phyloP scores from a whole-genome alignment of 306 rosid species.

The Mimosa pudica region DNA sequence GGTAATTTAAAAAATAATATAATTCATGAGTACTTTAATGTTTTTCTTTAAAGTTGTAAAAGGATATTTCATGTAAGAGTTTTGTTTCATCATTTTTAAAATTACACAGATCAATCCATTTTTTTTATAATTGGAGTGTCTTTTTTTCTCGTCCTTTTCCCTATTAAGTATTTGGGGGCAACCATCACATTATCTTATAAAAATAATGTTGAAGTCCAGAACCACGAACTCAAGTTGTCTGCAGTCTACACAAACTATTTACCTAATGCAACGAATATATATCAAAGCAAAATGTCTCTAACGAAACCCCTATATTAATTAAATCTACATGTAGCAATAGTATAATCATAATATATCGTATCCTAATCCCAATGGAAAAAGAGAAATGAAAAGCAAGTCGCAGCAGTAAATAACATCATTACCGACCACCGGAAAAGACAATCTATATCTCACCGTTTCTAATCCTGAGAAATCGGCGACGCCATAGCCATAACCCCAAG shows the following conservation, averaged over 20 bases:
- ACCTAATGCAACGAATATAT: not conserved
- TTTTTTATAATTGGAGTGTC: too few species aligned
- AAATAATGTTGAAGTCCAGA: not conserved
- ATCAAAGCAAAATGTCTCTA: not conserved
- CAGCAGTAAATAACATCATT: not conserved
- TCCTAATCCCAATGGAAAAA: not conserved
- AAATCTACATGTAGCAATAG: not conserved
- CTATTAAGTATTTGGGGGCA: not conserved
- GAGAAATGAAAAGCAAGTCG: not conserved
- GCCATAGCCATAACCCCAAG: constrained; percentile 13
- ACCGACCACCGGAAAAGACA: not conserved
- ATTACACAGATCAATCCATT: too few species aligned
- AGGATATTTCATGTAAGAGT: too few species aligned
- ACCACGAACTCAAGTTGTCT: not conserved
- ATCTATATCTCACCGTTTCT: not conserved
- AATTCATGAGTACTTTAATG: too few species aligned
- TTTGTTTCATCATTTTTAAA: too few species aligned
- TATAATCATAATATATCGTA: not conserved
- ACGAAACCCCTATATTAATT: not conserved
- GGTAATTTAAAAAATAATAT: too few species aligned
- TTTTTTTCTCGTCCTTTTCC: too few species aligned
- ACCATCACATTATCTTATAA: not conserved
- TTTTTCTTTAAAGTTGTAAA: too few species aligned
- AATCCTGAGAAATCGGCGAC: not conserved
- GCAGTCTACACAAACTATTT: not conserved